Percentiles rank a stretch among this genome's conserved stretches.
Evolutionary conservation across 768 basidiomycete genomes (phyloP).

Genomic region (Trametes coccinea): DNA sequence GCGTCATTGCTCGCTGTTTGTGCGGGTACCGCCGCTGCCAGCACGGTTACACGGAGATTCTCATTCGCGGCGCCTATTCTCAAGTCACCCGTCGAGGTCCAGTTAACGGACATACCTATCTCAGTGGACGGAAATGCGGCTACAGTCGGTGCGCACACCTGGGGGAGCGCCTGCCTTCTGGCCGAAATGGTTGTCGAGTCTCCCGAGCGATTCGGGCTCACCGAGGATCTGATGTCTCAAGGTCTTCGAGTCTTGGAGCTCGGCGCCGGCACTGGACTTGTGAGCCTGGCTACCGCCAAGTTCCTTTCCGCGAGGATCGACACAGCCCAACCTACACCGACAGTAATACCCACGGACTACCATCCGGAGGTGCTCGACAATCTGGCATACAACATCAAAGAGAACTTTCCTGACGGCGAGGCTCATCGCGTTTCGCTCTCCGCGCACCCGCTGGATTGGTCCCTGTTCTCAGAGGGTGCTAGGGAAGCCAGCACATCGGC

Average conservation of each 20-base stretch:
- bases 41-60: constrained; percentile 54
- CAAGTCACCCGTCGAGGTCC: constrained; percentile 35
- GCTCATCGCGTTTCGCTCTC: constrained; percentile 21
- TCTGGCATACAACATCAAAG: constrained; percentile 43
- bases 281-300: constrained; percentile 44
- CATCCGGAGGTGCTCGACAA: constrained; percentile 51
- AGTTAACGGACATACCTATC: constrained; percentile 67
- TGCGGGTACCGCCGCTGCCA: constrained; percentile 64
- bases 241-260: constrained; percentile 49
- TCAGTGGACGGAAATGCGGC: constrained; percentile 62
- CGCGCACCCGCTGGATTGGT: constrained; percentile 43
- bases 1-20: constrained; percentile 65
- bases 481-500: background rate
- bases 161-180: constrained; percentile 83
- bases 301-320: constrained; percentile 12
- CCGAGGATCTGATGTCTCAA: background rate
- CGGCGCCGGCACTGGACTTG: constrained; percentile 59
- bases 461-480: constrained; percentile 23
- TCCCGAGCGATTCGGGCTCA: constrained; percentile 53
- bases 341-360: constrained; percentile 50
- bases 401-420: constrained; percentile 33
- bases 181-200: constrained; percentile 67
- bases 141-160: constrained; percentile 84
- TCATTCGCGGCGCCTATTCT: constrained; percentile 37
- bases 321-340: background rate